phyloP scores from a whole-genome alignment of 345 rosid genomes.

The Punica granatum region DNA sequence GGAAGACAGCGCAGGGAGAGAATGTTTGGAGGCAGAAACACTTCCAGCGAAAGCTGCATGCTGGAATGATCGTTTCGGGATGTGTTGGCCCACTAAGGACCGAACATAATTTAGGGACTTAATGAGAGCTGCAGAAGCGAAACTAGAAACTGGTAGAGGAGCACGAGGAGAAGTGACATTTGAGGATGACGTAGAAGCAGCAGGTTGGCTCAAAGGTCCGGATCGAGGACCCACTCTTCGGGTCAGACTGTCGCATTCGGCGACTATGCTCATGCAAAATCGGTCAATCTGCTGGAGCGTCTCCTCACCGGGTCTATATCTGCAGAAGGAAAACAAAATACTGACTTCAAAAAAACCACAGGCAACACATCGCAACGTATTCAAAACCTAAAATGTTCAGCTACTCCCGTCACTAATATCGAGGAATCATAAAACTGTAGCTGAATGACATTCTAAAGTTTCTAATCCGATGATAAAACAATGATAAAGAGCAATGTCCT shows the following conservation, averaged over 20 bases:
- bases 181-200: conserved; percentile 31
- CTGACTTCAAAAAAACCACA: background rate
- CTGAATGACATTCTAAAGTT: background rate
- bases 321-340: conserved; percentile 30
- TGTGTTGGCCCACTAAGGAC: conserved; percentile 76
- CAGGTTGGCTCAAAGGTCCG: conserved; percentile 33
- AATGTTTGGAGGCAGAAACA: conserved; percentile 62
- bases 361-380: background rate
- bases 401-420: background rate
- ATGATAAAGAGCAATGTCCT: background rate
- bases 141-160: conserved; percentile 77
- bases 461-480: background rate
- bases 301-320: conserved; percentile 95
- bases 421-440: background rate
- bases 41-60: conserved; percentile 86
- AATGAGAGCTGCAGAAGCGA: conserved; percentile 76
- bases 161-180: conserved; percentile 24
- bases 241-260: conserved; percentile 64
- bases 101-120: conserved; percentile 95
- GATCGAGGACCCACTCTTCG: conserved; percentile 43
- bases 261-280: conserved; percentile 65
- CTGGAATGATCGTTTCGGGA: conserved; percentile 83
- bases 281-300: conserved; percentile 79
- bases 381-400: background rate
- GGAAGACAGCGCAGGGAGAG: conserved; percentile 70